Base-by-base conservation (phyloP, 495 filamentous ascomycete species). In the Bacidia gigantensis region DNA sequence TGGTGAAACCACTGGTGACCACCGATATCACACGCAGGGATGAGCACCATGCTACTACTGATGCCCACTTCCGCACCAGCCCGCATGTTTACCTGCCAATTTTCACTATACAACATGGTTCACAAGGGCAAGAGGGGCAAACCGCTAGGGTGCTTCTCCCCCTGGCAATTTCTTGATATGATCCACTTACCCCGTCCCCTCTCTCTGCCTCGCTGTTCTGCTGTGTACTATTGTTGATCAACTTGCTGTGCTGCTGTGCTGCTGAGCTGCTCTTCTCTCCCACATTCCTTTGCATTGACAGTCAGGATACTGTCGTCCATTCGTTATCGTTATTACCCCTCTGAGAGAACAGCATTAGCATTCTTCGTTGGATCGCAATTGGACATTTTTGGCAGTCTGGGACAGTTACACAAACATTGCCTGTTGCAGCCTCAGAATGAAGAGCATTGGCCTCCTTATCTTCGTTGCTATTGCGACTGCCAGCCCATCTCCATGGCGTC, bases 261-360 rank as follows among this genome's bases (percentile, higher is more conserved):
- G 47, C 47, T 50, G 25, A 21, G 20, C 44, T 47, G 18, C 47
- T n/a, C 17, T 20, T 3, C 32, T 1, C 9, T 11, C 10, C 17
- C 47, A 50, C 47, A 3, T n/a, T 50, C 47, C n/a, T 50, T 50
- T 35, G 25, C 20, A 50, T 10, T 17, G 47, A 50, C 47, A 38
- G 47, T 50, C 47, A 35, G 47, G 47, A 50, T 50, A 50, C 47
- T 38, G 47, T 50, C 47, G 47, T 50, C 47, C 47, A 32, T 38
- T 50, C 47, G 10, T 50, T 50, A 20, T n/a, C n/a, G 20, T 18
- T 10, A 38, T 5, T 2, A 21, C 7, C 11, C 2, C 10, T 38
- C 26, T 2, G 25, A 29, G 11, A 38, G 25, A 9, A 18, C 26
- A 17, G 21, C 21, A 24, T 12, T 24, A 22, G 14, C 20, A 47